Evolutionary conservation across 345 rosid genomes (phyloP).

Genomic region (Bruguiera gymnorhiza): DNA sequence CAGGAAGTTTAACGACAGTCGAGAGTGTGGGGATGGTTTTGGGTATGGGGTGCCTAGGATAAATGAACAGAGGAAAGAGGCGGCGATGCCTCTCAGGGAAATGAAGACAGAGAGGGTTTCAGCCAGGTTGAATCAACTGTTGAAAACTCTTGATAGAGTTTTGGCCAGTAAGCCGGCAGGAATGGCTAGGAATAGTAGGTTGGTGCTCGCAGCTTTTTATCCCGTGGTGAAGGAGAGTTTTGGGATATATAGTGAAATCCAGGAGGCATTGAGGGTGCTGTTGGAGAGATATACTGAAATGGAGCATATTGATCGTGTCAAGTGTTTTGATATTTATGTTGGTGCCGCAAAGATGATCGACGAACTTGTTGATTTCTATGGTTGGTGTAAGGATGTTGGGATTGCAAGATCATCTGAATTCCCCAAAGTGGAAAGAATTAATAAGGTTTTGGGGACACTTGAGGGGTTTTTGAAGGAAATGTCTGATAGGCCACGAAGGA

Average conservation of each 20-base stretch:
- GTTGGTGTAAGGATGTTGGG: slow-evolving; percentile 29
- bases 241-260: slow-evolving; percentile 16
- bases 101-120: slow-evolving; percentile 17
- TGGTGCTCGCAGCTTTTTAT: slow-evolving; percentile 17
- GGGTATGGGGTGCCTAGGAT: slow-evolving; percentile 12
- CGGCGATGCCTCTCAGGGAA: slow-evolving; percentile 10
- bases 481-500: slow-evolving; percentile 9
- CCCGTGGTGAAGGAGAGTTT: slow-evolving; percentile 26
- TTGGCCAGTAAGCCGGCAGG: slow-evolving; percentile 25
- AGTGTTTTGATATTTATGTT: slow-evolving; percentile 23
- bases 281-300: slow-evolving; percentile 24
- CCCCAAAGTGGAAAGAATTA: slow-evolving; percentile 24
- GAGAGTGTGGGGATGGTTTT: slow-evolving; percentile 13
- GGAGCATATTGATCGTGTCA: slow-evolving; percentile 24
- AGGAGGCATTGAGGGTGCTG: slow-evolving; percentile 21
- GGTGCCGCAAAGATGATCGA: slow-evolving; percentile 27
- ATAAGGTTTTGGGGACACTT: slow-evolving; percentile 14
- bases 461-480: slow-evolving; percentile 22
- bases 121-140: slow-evolving; percentile 5
- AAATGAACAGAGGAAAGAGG: slow-evolving; percentile 7
- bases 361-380: slow-evolving; percentile 20
- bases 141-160: slow-evolving; percentile 24
- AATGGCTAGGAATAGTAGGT: slow-evolving; percentile 20
- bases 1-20: slow-evolving; percentile 7
- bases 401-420: slow-evolving; percentile 28